phyloP scores from a whole-genome alignment of 768 basidiomycete species.

The Kwoniella botswanensis region DNA sequence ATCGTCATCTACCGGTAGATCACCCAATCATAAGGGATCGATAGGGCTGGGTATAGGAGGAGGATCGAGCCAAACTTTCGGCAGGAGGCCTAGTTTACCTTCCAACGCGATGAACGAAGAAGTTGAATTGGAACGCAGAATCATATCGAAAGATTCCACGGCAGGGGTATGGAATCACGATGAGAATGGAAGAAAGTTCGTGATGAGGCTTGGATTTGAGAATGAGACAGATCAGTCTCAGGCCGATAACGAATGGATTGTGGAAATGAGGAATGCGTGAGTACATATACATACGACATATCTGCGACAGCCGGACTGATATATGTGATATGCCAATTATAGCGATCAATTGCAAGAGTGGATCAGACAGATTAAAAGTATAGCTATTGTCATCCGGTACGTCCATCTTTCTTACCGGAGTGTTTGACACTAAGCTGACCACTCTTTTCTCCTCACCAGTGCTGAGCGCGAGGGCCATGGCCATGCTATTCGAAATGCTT shows the following conservation, averaged over 20 bases:
- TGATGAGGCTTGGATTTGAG: constrained; percentile 26
- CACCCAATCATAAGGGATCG: constrained; percentile 1
- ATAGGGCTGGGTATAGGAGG: constrained; percentile 14
- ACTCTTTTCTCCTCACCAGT: neutral
- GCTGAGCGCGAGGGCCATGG: constrained; percentile 23
- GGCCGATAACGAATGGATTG: constrained; percentile 29
- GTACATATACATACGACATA: constrained; percentile 1
- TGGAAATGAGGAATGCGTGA: constrained; percentile 35
- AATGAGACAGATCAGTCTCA: neutral
- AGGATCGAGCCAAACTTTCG: constrained; percentile 18
- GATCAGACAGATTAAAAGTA: constrained; percentile 34
- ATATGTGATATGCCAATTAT: neutral
- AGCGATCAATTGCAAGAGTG: constrained; percentile 34
- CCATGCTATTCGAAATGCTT: constrained; percentile 17
- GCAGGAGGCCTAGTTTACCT: constrained; percentile 15
- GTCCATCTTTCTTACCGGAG: neutral
- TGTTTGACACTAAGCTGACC: neutral
- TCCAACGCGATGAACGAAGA: constrained; percentile 8
- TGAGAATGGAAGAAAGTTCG: constrained; percentile 21
- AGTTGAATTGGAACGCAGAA: constrained; percentile 23
- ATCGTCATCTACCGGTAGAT: constrained; percentile 2
- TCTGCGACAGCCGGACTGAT: neutral
- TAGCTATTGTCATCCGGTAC: constrained; percentile 27
- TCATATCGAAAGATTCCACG: constrained; percentile 9
- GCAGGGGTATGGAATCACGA: constrained; percentile 25